These are phyloP conservation scores for Pythium rishiriense DNA, from an alignment of 352 stramenopile genomes.

Conservation along the genomic window DNA sequence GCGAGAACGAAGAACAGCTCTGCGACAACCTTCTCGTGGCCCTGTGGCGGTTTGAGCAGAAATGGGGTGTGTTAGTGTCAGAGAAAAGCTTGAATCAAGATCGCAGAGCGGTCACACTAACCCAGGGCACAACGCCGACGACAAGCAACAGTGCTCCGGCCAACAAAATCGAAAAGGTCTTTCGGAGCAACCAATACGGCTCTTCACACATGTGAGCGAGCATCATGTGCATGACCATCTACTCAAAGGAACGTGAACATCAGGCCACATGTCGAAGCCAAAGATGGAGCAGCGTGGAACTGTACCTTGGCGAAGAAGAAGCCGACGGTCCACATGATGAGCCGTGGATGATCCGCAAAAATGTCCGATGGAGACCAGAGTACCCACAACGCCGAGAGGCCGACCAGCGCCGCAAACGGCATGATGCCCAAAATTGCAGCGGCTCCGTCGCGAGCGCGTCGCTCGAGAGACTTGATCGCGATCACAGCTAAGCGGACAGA, in stretches of 20 bases:
- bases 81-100: neutral
- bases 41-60: conserved; percentile 31
- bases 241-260: neutral
- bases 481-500: conserved; percentile 42
- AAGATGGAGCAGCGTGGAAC: neutral
- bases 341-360: conserved; percentile 75
- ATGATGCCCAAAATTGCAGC: conserved; percentile 63
- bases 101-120: conserved; percentile 29
- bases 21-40: conserved; percentile 64
- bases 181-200: conserved; percentile 82
- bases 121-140: conserved; percentile 70
- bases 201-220: conserved; percentile 86
- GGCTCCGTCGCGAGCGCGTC: conserved; percentile 55
- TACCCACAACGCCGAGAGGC: conserved; percentile 72
- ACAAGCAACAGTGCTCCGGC: conserved; percentile 65
- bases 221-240: conserved; percentile 93
- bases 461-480: conserved; percentile 66
- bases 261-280: neutral
- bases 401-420: conserved; percentile 68
- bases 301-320: conserved; percentile 80
- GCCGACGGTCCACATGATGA: conserved; percentile 86
- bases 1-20: conserved; percentile 82
- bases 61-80: neutral
- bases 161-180: conserved; percentile 75
- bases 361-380: conserved; percentile 81